Conservation (phyloP, 495 filamentous ascomycete genomes). For the Talaromyces adpressus region DNA sequence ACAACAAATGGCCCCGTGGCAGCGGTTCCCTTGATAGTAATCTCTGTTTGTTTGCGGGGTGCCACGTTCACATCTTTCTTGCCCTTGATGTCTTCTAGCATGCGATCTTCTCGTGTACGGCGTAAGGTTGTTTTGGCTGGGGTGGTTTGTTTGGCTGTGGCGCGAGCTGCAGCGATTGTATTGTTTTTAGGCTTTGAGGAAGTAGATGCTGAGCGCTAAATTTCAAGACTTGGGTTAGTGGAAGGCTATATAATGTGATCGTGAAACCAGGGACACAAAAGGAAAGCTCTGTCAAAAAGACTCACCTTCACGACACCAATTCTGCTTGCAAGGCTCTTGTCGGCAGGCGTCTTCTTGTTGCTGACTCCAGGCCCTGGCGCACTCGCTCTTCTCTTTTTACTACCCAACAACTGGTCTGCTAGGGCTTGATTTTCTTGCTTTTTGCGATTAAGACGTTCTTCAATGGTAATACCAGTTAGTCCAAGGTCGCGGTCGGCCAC, state of each 20-base stretch:
- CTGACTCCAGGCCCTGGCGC: constrained; percentile 42
- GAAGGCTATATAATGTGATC: neutral
- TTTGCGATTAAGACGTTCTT: constrained; percentile 47
- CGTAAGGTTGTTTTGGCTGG: constrained; percentile 16
- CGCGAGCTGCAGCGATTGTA: constrained; percentile 12
- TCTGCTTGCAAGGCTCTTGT: constrained; percentile 60
- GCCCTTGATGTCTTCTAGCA: constrained; percentile 27
- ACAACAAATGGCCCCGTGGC: constrained; percentile 68
- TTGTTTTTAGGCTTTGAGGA: constrained; percentile 27
- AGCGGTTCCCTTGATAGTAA: constrained; percentile 74
- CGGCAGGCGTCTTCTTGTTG: constrained; percentile 40
- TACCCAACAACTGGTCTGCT: constrained; percentile 63
- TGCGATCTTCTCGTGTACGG: constrained; percentile 31
- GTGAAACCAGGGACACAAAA: neutral
- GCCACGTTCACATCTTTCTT: constrained; percentile 18
- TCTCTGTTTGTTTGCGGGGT: constrained; percentile 32
- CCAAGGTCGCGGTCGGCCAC: neutral
- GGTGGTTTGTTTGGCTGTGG: neutral
- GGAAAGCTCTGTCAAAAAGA: neutral
- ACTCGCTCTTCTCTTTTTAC: constrained; percentile 49
- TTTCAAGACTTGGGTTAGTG: neutral
- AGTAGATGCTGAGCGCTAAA: constrained; percentile 37
- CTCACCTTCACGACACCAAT: constrained; percentile 67
- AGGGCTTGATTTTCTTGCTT: constrained; percentile 65
- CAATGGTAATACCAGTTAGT: neutral